These are phyloP conservation scores for Panicum virgatum DNA, from an alignment of 202 grass and related monocot genomes.

Conservation along the genomic window DNA sequence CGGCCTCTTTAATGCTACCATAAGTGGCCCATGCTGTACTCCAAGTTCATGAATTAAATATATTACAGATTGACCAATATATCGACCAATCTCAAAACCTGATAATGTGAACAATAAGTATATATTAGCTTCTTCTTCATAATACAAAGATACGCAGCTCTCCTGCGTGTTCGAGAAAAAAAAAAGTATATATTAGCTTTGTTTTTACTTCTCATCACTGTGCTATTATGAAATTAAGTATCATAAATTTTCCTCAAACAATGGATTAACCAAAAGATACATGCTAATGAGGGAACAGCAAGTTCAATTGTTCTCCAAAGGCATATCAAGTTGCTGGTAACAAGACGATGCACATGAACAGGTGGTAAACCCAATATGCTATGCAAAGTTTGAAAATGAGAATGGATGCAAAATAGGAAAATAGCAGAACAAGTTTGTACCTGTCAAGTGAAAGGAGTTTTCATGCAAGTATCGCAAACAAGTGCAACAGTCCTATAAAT, in stretches of 20 bases:
- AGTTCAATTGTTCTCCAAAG: not conserved
- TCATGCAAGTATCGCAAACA: not conserved
- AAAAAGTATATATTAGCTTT: no score
- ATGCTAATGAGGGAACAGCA: not conserved
- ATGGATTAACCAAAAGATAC: not conserved
- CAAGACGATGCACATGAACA: not conserved
- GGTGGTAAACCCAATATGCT: not conserved
- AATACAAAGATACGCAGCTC: no score
- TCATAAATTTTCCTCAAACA: not conserved
- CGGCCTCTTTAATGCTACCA: constrained; percentile 54
- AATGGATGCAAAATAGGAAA: not conserved
- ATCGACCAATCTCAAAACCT: constrained; percentile 82
- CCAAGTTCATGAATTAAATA: constrained; percentile 70
- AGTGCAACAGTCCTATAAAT: not conserved
- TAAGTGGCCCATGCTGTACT: constrained; percentile 58
- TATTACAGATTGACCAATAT: no score
- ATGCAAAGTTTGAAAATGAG: not conserved
- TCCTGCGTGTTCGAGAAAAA: no score
- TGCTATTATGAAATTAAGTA: not conserved
- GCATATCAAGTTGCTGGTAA: not conserved
- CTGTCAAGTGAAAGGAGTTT: not conserved
- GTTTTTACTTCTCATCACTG: not conserved
- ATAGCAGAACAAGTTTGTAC: not conserved
- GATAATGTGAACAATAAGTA: not conserved
- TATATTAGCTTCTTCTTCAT: not conserved